These are phyloP conservation scores for Hypoxylon sp. DNA, from an alignment of 2,329 filamentous ascomycete species.

Conservation along the genomic window DNA sequence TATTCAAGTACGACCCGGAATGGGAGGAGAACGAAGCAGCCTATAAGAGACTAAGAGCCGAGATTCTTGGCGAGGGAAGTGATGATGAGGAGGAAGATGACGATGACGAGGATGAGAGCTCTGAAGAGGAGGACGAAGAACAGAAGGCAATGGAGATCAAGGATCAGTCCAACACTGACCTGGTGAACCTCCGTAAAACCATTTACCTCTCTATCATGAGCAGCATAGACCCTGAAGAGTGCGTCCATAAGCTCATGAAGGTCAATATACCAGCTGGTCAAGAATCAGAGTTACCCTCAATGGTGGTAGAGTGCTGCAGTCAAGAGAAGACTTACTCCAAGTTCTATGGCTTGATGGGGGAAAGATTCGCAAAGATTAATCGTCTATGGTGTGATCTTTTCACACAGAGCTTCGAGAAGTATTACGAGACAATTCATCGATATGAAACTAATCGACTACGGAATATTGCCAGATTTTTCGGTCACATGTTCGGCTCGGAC, in stretches of 20 bases:
- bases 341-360: slow-evolving; percentile 94
- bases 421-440: slow-evolving; percentile 97
- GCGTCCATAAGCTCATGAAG: slow-evolving; percentile 96
- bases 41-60: slow-evolving; percentile 90
- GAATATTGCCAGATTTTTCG: slow-evolving; percentile 96
- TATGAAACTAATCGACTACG: slow-evolving; percentile 96
- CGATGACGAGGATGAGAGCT: slow-evolving; percentile 76
- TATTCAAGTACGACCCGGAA: slow-evolving; percentile 93
- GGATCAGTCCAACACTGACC: slow-evolving; percentile 95
- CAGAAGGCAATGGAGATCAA: slow-evolving; percentile 94
- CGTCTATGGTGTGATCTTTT: slow-evolving; percentile 95
- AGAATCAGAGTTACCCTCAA: slow-evolving; percentile 91
- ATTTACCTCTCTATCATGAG: slow-evolving; percentile 99
- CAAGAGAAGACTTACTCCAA: slow-evolving; percentile 98
- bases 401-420: slow-evolving; percentile 88
- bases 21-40: slow-evolving; percentile 93
- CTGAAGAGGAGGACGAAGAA: slow-evolving; percentile 81
- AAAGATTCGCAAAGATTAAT: slow-evolving; percentile 96
- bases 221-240: slow-evolving; percentile 95
- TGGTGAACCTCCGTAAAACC: slow-evolving; percentile 91
- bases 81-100: slow-evolving; percentile 82
- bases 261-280: slow-evolving; percentile 88
- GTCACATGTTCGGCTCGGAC: slow-evolving; percentile 88
- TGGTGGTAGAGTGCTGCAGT: slow-evolving; percentile 97
- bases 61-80: slow-evolving; percentile 94